Evolutionary conservation across 495 filamentous ascomycete species (phyloP).

Genomic region (Xylaria bambusicola): DNA sequence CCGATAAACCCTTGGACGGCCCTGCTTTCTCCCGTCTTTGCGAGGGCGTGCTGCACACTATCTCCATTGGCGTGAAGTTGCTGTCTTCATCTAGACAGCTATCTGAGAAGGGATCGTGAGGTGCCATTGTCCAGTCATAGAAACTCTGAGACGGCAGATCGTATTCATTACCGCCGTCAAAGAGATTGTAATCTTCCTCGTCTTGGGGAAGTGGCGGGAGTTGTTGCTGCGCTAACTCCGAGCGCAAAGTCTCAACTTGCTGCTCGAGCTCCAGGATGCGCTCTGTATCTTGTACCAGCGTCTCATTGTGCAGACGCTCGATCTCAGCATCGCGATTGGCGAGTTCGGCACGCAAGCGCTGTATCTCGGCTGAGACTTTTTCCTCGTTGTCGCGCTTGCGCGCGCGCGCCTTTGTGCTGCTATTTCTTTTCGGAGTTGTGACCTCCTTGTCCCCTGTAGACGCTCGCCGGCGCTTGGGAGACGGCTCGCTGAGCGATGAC

Average conservation of each 20-base stretch:
- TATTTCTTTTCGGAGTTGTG: not conserved
- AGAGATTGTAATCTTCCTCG: conserved; percentile 15
- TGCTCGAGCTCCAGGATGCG: conserved; percentile 45
- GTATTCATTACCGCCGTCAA: not conserved
- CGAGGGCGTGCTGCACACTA: conserved; percentile 46
- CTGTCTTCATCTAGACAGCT: conserved; percentile 44
- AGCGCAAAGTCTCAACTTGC: conserved; percentile 40
- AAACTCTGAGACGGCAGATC: conserved; percentile 20
- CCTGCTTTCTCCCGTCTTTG: conserved; percentile 9
- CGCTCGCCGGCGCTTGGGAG: conserved; percentile 48
- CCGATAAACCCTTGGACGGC: conserved; percentile 17
- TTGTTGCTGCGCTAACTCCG: conserved; percentile 31
- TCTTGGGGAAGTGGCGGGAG: conserved; percentile 24
- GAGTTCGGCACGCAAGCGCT: conserved; percentile 56
- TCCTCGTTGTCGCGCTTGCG: conserved; percentile 20
- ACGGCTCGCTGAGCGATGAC: conserved; percentile 52
- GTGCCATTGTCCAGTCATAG: conserved; percentile 46
- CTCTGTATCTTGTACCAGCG: conserved; percentile 41
- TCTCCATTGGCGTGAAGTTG: conserved; percentile 40
- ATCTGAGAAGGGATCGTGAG: conserved; percentile 44
- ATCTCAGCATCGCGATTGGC: conserved; percentile 53
- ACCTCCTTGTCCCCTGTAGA: conserved; percentile 29
- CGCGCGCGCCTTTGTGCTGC: not conserved
- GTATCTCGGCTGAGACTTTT: conserved; percentile 36
- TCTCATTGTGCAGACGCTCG: conserved; percentile 52